Evolutionary conservation across 2,329 filamentous ascomycete species (phyloP), one percentile per base, ranked within the genome.

Genomic region (Aureobasidium subglaciale): DNA sequence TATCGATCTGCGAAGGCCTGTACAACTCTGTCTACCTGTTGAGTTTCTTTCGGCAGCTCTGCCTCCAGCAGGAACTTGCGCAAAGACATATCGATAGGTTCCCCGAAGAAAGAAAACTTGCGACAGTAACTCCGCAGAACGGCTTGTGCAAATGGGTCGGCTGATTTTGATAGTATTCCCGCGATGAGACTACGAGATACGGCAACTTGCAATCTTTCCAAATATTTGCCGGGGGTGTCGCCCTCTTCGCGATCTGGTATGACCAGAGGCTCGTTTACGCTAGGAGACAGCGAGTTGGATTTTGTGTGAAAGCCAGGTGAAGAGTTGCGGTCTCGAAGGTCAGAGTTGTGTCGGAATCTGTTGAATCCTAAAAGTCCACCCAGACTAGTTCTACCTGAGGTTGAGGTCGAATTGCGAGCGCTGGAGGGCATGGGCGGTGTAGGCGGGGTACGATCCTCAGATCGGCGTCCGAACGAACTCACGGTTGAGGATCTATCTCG

Each of bases 81-180:
- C 60, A 97, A 85, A 1, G 92, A 88, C 90, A 99, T 97, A 68
- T 99, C 93, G 76, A 99, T 92, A 0, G 93, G 93, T 63, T 97
- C 92, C 25, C 90, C 91, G 65, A 96, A 97, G 73, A 97, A 97
- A 52, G 86, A 84, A 70, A 97, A 97, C 18, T 87, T 87, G 53
- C 92, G 84, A 87, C 97, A 97, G 67, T 96, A 97, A 67, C 92
- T 96, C 58, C 92, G 83, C 56, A 99, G 72, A 3, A 95, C 90
- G 1, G 88, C 84, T 58, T 85, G 82, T 43, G 85, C 88, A 68
- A 97, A 99, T 0, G 84, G 73, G 64, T 99, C 92, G 2, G 82
- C 82, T n/a, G 84, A 88, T 66, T 95, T 95, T 16, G 90, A 92
- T 24, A 99, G 74, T 15, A 89, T 83, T 43, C 87, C 88, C 13